Base-by-base conservation (phyloP, 2,329 filamentous ascomycete genomes). In the Fusarium devonianum region DNA sequence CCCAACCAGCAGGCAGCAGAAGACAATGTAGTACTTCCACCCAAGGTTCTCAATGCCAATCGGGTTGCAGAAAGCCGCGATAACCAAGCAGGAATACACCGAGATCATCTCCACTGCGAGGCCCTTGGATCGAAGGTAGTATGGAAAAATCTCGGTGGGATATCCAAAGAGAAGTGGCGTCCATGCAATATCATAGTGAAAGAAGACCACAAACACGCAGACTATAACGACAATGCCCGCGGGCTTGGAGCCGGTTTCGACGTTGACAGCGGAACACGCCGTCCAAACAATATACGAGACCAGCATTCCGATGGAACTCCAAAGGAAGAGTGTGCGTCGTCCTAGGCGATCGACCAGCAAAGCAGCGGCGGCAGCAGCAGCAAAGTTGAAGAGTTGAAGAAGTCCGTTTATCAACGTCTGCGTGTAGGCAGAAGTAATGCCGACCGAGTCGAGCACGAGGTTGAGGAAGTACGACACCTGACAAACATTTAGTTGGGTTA, bases 1-100 rank as follows among this genome's bases (percentile, higher is more conserved):
- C 0, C 57, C 46, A 0, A 26, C 46, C 13, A 75, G 30, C 26
- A 72, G 71, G 7, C 67, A 69, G 46, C 69, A 66, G 39, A 71
- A 76, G 8, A 76, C 65, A 28, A 71, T 68, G 34, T 73, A 77
- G 48, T 75, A 76, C 36, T 66, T 71, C 72, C 73, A 77, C 0
- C 53, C 62, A 9, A 77, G 69, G 0, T 52, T 63, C 2, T 63
- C 52, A 40, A 77, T 67, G 0, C 70, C 73, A 5, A 76, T 70
- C 0, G 74, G 75, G 37, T 74, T 75, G 34, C 73, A 69, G 32
- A 73, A 72, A 47, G 73, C 71, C 14, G 71, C 73, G 32, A 76
- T 69, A 1, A 63, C 68, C 10, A 69, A 30, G 4, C 43, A 49
- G 0, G 53, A 36, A 10, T 60, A 63, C 1, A 54, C 63, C 5